Evolutionary conservation across 345 rosid genomes (phyloP).

Genomic region (Hirschfeldia incana): DNA sequence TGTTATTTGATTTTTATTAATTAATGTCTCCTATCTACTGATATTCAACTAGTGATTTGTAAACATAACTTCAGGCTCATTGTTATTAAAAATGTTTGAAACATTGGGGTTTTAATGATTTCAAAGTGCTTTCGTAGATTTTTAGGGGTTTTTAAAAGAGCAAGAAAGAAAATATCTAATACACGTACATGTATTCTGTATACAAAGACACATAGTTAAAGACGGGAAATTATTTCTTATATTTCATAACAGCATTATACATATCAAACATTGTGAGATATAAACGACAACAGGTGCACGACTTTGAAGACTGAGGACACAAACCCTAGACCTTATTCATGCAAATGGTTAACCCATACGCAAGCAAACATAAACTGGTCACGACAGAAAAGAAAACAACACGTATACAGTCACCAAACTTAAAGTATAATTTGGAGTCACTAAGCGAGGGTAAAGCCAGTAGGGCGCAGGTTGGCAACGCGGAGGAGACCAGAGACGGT

Average conservation of each 20-base stretch:
- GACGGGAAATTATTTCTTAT: neutral
- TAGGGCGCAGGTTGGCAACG: conserved; percentile 44
- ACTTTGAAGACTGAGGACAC: conserved; percentile 10
- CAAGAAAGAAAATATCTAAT: neutral
- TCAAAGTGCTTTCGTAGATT: neutral
- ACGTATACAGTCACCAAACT: neutral
- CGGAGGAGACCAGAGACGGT: conserved; percentile 43
- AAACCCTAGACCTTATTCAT: conserved; percentile 33
- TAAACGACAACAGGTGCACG: neutral
- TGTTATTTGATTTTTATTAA: neutral
- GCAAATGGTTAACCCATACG: conserved; percentile 1
- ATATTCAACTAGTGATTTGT: neutral
- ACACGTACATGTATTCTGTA: neutral
- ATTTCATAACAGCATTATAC: conserved; percentile 16
- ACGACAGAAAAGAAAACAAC: conserved; percentile 18
- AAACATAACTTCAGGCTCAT: neutral
- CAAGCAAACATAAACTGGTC: conserved; percentile 19
- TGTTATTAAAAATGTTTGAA: neutral
- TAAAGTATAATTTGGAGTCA: conserved; percentile 1
- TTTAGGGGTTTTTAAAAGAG: neutral
- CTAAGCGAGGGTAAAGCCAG: conserved; percentile 45
- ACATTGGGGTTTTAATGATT: neutral
- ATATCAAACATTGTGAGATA: neutral
- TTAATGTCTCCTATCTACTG: neutral
- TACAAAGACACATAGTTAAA: neutral